phyloP scores from a whole-genome alignment of 495 filamentous ascomycete genomes.

The Penicillium taxi region DNA sequence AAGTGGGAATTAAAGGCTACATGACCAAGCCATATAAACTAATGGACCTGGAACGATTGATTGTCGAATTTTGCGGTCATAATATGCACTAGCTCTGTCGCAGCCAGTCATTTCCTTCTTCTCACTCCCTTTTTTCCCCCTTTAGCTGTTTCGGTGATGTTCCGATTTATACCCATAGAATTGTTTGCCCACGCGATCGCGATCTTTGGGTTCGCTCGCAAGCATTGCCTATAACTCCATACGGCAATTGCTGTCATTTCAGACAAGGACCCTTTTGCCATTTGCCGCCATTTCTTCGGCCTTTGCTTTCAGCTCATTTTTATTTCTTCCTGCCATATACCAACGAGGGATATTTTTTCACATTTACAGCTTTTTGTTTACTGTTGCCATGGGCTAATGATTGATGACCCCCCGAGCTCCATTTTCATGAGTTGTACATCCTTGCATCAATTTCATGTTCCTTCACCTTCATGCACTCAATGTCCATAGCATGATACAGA shows the following conservation, averaged over 20 bases:
- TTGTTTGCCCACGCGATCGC: background rate
- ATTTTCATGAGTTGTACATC: slow-evolving; percentile 1
- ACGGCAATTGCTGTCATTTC: background rate
- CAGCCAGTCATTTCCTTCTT: background rate
- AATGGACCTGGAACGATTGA: slow-evolving; percentile 59
- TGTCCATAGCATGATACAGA: background rate
- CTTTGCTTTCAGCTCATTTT: slow-evolving; percentile 6
- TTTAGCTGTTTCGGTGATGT: slow-evolving; percentile 1
- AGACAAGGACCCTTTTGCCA: background rate
- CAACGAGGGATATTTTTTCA: slow-evolving; percentile 12
- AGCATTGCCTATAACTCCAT: slow-evolving; percentile 4
- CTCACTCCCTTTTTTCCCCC: slow-evolving; percentile 2
- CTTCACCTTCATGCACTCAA: background rate
- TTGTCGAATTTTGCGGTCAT: slow-evolving; percentile 51
- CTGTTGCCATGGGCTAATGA: slow-evolving; percentile 18
- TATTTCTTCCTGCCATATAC: slow-evolving; percentile 18
- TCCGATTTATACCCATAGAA: slow-evolving; percentile 14
- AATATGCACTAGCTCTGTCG: background rate
- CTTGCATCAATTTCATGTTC: background rate
- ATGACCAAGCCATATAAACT: slow-evolving; percentile 76
- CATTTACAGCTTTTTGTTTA: slow-evolving; percentile 10
- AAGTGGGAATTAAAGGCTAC: slow-evolving; percentile 67
- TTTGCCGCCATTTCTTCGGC: slow-evolving; percentile 10
- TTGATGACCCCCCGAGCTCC: slow-evolving; percentile 16
- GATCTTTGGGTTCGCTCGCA: background rate